Percentiles rank a stretch among this genome's conserved stretches.
Conservation (phyloP, 331 rosid species). For the Phaseolus coccineus region DNA sequence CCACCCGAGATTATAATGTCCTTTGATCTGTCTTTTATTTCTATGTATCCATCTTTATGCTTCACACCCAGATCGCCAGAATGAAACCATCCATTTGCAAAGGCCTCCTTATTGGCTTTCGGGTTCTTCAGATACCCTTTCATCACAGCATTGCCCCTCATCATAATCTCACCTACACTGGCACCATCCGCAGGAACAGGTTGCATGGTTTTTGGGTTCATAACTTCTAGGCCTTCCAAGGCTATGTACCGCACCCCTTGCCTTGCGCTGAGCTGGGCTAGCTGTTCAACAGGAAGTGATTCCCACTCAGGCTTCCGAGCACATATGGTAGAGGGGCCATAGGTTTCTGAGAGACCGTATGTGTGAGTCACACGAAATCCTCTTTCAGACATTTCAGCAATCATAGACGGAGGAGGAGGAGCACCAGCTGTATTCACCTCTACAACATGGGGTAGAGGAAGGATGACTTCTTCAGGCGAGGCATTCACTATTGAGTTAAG, state of each 20-base stretch:
- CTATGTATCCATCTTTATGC: constrained; percentile 75
- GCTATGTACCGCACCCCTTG: constrained; percentile 73
- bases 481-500: constrained; percentile 64
- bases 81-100: constrained; percentile 78
- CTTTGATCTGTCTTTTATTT: constrained; percentile 78
- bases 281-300: constrained; percentile 54
- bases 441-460: constrained; percentile 73
- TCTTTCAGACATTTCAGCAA: constrained; percentile 57
- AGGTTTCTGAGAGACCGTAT: constrained; percentile 78
- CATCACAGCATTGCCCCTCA: constrained; percentile 76
- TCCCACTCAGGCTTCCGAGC: constrained; percentile 88
- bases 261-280: constrained; percentile 67
- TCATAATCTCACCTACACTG: constrained; percentile 69
- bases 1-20: constrained; percentile 80
- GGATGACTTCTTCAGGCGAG: constrained; percentile 60
- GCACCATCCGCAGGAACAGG: constrained; percentile 73
- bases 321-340: constrained; percentile 75
- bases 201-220: constrained; percentile 59
- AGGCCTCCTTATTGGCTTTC: constrained; percentile 62
- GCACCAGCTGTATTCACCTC: constrained; percentile 78
- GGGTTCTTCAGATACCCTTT: constrained; percentile 80
- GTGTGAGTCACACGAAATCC: constrained; percentile 80
- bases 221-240: constrained; percentile 68
- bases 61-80: constrained; percentile 77
- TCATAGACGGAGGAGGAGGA: constrained; percentile 76